Evolutionary conservation across 192 early-diverging fungal genomes (phyloP).

Genomic region (Thoreauomyces humboldtii): DNA sequence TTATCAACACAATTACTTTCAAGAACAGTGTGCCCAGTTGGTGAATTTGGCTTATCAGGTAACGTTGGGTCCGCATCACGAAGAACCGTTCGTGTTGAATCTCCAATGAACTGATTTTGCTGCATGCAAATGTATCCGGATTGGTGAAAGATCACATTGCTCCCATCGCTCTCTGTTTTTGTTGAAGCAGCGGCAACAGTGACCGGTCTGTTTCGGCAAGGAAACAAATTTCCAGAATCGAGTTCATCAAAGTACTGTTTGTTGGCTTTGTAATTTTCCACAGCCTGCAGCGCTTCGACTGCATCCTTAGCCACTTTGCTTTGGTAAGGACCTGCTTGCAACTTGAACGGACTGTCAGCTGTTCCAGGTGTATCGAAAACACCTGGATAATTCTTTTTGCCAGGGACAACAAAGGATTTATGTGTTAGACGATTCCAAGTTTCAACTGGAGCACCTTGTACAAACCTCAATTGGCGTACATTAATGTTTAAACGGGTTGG

Average conservation of each 20-base stretch:
- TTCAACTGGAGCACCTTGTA: not conserved
- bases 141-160: not conserved
- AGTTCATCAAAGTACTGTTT: constrained; percentile 12
- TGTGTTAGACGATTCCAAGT: not conserved
- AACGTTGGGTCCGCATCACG: no score
- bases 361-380: not conserved
- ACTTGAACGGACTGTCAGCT: not conserved
- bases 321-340: not conserved
- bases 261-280: constrained; percentile 14
- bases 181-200: not conserved
- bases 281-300: not conserved
- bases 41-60: no score
- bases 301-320: constrained; percentile 11
- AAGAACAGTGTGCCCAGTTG: no score
- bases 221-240: not conserved
- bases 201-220: not conserved
- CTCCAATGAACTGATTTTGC: constrained; percentile 3
- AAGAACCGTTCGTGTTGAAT: no score
- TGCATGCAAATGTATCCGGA: not conserved
- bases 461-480: not conserved
- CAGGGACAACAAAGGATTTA: not conserved
- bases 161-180: not conserved
- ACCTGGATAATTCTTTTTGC: not conserved
- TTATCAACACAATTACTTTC: no score
- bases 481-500: constrained; percentile 4